Percentiles rank a stretch among this genome's conserved stretches.
Evolutionary conservation across 2,329 filamentous ascomycete genomes (phyloP).

Genomic region (Pseudopyrenochaeta lycopersici): DNA sequence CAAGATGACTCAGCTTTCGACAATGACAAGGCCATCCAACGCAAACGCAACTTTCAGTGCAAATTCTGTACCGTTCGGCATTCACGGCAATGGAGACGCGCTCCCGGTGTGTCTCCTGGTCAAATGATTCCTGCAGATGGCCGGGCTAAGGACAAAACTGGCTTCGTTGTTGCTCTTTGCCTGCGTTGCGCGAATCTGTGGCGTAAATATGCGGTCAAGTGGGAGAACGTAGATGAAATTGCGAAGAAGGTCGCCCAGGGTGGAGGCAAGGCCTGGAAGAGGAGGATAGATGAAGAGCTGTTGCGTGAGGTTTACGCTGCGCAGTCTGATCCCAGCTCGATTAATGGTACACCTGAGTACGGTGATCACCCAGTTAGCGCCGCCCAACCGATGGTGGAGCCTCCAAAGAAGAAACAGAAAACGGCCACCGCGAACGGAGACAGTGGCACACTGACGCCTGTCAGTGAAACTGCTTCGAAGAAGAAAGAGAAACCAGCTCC

Average conservation of each 20-base stretch:
- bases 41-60: conserved; percentile 87
- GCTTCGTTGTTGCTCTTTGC: conserved; percentile 82
- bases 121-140: conserved; percentile 73
- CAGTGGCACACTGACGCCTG: conserved; percentile 56
- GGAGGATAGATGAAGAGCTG: conserved; percentile 92
- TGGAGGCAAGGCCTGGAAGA: conserved; percentile 84
- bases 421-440: conserved; percentile 56
- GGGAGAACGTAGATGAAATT: conserved; percentile 92
- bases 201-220: conserved; percentile 95
- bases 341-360: conserved; percentile 38
- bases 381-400: conserved; percentile 52
- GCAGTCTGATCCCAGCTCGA: conserved; percentile 38
- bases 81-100: conserved; percentile 90
- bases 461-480: conserved; percentile 50
- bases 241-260: conserved; percentile 84
- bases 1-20: conserved; percentile 97
- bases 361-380: conserved; percentile 32
- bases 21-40: conserved; percentile 78
- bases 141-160: conserved; percentile 80
- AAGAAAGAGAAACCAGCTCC: conserved; percentile 57
- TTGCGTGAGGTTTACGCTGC: conserved; percentile 68
- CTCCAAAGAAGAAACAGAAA: conserved; percentile 69
- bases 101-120: conserved; percentile 78
- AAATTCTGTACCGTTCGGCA: conserved; percentile 86
- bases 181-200: conserved; percentile 90